Conservation (phyloP, 164 flowering plant species). For the Cinnamomum micranthum region DNA sequence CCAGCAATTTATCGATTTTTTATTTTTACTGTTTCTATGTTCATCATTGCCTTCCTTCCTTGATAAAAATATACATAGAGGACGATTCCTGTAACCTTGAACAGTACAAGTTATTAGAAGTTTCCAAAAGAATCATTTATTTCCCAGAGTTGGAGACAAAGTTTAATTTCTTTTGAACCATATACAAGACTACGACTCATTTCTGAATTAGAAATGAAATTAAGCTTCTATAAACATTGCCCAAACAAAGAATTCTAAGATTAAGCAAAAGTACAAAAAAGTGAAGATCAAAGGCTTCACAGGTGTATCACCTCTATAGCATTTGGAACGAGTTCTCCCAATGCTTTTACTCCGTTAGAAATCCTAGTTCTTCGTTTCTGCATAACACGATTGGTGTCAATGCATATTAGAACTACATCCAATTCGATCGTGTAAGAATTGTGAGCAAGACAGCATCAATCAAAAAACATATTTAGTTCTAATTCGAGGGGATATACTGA, state of each 20-base stretch:
- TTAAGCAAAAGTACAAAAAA: not conserved
- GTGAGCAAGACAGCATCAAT: not conserved
- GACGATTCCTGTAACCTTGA: not conserved
- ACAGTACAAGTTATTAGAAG: not conserved
- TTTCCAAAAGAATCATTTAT: not conserved
- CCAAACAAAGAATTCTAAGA: not conserved
- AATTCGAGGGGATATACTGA: too few relatives aligned
- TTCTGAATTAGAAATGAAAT: not conserved
- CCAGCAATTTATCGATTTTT: not conserved
- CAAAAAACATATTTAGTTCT: not conserved
- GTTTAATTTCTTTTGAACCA: not conserved
- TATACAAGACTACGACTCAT: not conserved
- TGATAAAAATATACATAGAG: not conserved
- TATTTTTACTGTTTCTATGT: not conserved
- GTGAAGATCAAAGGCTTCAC: not conserved
- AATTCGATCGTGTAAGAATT: not conserved
- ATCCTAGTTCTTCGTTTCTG: slow-evolving; percentile 48
- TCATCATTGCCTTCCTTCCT: too few relatives aligned
- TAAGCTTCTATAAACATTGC: not conserved
- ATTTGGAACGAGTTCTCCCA: slow-evolving; percentile 45
- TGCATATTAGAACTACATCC: not conserved
- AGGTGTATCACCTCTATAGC: not conserved
- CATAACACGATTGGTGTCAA: not conserved
- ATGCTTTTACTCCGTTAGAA: slow-evolving; percentile 32
- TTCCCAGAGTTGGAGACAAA: not conserved